Percentiles rank a stretch among this genome's conserved stretches.
These are phyloP conservation scores for Pyrenophora seminiperda DNA, from an alignment of 2,329 filamentous ascomycete genomes.

Conservation along the genomic window DNA sequence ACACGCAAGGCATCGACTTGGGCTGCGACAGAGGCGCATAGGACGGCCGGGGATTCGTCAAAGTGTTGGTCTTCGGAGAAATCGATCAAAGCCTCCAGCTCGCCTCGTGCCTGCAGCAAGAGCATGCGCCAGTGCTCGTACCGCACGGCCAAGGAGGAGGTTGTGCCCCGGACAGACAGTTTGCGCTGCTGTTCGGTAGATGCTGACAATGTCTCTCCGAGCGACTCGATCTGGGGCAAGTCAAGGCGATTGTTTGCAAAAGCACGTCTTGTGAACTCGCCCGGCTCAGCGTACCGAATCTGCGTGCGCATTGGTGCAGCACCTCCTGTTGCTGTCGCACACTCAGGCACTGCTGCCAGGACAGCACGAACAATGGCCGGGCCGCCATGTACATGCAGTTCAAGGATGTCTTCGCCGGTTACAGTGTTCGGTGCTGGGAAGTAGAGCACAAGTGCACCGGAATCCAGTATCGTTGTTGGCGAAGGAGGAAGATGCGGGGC, in stretches of 20 bases:
- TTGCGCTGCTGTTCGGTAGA: constrained; percentile 92
- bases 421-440: constrained; percentile 82
- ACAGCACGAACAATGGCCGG: constrained; percentile 87
- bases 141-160: constrained; percentile 68
- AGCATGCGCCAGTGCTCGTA: constrained; percentile 84
- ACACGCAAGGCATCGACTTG: constrained; percentile 67
- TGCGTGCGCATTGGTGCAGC: constrained; percentile 17
- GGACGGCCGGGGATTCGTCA: constrained; percentile 77
- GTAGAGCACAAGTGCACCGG: constrained; percentile 78
- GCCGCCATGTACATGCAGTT: constrained; percentile 93
- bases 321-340: constrained; percentile 26
- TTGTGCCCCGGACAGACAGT: constrained; percentile 79
- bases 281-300: constrained; percentile 88
- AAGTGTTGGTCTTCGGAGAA: constrained; percentile 98
- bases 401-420: constrained; percentile 90
- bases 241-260: constrained; percentile 87
- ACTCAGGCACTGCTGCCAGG: constrained; percentile 72
- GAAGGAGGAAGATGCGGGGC: constrained; percentile 55
- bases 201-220: constrained; percentile 65
- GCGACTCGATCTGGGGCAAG: constrained; percentile 76
- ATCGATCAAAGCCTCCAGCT: constrained; percentile 94
- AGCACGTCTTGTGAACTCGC: constrained; percentile 91
- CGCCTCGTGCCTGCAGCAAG: constrained; percentile 80
- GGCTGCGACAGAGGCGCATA: constrained; percentile 70
- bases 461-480: constrained; percentile 66